These are phyloP conservation scores for Tolypocladium paradoxum DNA, from an alignment of 2,329 filamentous ascomycete genomes.

Conservation along the genomic window DNA sequence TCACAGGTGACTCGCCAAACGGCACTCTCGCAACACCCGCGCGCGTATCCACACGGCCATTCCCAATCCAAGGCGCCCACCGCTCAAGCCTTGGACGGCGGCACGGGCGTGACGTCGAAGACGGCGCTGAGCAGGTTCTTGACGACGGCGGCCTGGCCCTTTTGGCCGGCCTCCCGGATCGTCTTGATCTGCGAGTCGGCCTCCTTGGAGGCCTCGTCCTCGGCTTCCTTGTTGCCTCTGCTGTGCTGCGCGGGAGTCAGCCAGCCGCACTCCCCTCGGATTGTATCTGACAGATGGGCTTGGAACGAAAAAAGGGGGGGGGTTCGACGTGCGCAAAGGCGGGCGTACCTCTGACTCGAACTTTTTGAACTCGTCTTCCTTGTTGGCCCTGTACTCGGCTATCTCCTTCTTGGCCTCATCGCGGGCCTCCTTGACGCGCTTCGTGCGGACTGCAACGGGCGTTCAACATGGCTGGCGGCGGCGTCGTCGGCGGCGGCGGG, in stretches of 20 bases:
- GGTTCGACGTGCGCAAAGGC: neutral
- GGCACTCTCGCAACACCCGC: neutral
- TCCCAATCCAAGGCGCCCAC: neutral
- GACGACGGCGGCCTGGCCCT: conserved; percentile 69
- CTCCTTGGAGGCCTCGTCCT: conserved; percentile 68
- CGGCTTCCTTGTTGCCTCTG: conserved; percentile 73
- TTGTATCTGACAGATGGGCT: neutral
- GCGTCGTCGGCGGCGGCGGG: neutral
- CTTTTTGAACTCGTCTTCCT: conserved; percentile 90
- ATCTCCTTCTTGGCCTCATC: conserved; percentile 97
- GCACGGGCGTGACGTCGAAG: conserved; percentile 66
- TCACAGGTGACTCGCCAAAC: neutral
- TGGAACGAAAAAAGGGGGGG: neutral
- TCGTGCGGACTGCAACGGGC: conserved; percentile 54
- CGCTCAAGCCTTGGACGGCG: conserved; percentile 23
- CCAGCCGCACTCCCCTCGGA: neutral
- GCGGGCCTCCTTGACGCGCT: conserved; percentile 92
- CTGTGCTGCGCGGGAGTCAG: conserved; percentile 54
- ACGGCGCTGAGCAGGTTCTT: conserved; percentile 78
- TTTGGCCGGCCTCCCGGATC: conserved; percentile 71
- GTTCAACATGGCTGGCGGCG: conserved; percentile 1
- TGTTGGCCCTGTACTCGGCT: conserved; percentile 77
- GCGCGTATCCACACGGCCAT: neutral
- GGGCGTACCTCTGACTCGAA: conserved; percentile 62
- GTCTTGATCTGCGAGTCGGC: conserved; percentile 71